Evolutionary conservation across 1,284 basidiomycete genomes (phyloP), one percentile per base, ranked within the genome.

Genomic region (Ceratobasidium sp.): DNA sequence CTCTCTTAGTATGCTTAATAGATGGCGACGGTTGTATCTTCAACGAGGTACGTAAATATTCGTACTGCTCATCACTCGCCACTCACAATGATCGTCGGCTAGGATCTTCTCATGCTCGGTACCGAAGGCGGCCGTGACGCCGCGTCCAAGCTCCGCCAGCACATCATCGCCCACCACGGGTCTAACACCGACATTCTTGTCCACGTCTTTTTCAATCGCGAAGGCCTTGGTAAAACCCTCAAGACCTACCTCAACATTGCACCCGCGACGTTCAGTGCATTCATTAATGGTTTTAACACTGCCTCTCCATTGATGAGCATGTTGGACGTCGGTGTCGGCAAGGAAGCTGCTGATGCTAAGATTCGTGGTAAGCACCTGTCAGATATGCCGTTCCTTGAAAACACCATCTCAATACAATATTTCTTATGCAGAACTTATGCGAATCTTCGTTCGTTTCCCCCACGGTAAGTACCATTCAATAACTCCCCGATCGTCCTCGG

Each of bases 341-440:
- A 93, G 82, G 91, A 93, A 82, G 90, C 88, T 2, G 88, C 89
- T 33, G 91, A 92, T 80, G 85, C 88, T 51, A 93, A 93, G 83
- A 88, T 94, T 79, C 89, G 89, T 85, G 89, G 91, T 90, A 76
- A 36, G 80, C 73, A 27, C 63, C 24, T 31, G 63, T 63, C 19
- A n/a, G 51, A n/a, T 29, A 65, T 2, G 29, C 22, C 33, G 63
- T 65, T 50, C n/a, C 31, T 53, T 66, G 31, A 47, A 41, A 41
- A 11, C 36, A 36, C 54, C 72, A 45, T 53, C 44, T 2, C 33
- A 22, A 22, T 51, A n/a, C 63, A 1, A 51, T 31, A 4, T 73
- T 6, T 19, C 41, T 53, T 33, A n/a, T 36, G 7, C 59, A 87
- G 62, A 79, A 90, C 89, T 84, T 66, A 85, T 91, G 63, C 86